Evolutionary conservation across 2,329 filamentous ascomycete species (phyloP).

Genomic region (Phialophora macrospora): DNA sequence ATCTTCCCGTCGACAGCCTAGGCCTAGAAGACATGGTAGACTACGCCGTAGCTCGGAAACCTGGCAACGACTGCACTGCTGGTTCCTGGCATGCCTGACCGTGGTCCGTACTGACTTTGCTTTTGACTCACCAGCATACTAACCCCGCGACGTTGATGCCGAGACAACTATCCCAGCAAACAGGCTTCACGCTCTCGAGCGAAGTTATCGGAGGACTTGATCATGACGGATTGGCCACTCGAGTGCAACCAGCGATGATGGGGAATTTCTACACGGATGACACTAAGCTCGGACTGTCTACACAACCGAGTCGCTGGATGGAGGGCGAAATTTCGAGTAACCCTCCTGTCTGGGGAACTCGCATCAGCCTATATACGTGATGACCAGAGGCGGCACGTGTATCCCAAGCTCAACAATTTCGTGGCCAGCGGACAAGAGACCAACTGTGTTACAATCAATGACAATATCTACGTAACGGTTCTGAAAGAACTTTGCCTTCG

Average conservation of each 20-base stretch:
- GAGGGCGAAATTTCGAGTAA: not conserved
- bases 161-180: not conserved
- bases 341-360: not conserved
- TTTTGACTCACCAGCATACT: not conserved
- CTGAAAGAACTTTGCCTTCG: not conserved
- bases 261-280: too few species aligned
- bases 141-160: not conserved
- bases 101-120: not conserved
- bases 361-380: not conserved
- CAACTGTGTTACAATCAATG: not conserved
- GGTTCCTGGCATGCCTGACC: not conserved
- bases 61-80: not conserved
- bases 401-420: not conserved
- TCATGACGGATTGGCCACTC: too few species aligned
- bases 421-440: not conserved
- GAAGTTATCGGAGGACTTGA: not conserved
- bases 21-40: not conserved
- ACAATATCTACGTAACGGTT: not conserved
- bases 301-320: not conserved
- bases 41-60: not conserved
- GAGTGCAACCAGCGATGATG: too few species aligned
- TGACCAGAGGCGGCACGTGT: not conserved
- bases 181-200: not conserved
- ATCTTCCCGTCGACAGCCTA: not conserved
- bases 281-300: not conserved